Evolutionary conservation across 371 early-diverging fungal species (phyloP), one percentile per base, ranked within the genome.

Genomic region (Syncephalastrum racemosum): DNA sequence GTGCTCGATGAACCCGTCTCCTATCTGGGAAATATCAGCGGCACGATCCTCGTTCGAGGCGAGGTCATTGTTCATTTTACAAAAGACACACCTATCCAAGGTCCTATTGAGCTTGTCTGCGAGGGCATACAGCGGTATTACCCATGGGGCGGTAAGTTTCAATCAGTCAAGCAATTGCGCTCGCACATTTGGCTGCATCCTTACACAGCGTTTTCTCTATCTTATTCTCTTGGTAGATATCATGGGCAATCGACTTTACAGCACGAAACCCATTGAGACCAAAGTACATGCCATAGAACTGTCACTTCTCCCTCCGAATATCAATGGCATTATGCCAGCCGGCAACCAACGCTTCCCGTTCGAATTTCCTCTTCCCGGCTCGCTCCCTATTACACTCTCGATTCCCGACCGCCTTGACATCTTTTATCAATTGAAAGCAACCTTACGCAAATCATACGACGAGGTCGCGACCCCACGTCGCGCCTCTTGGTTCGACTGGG

Each of bases 301-400:
- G 8, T 70, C 76, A 8, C 41, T 75, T 12, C 42, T 70, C 12
- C 76, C 76, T 14, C 76, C 73, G 41, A 72, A 72, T 36, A 47
- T 64, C 15, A 58, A 68, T 47, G 76, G 76, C 2, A 60, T 72
- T 3, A 75, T 75, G 66, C 73, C 76, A 20, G 62, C 73, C 10
- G 76, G 76, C 7, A 54, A 65, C 8, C 76, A 75, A 20, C 62
- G 76, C 20, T 75, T 75, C 25, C 76, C 76, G 16, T 75, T 75
- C 46, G 76, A 75, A 53, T 72, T 75, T 39, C 73, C 76, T 24
- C 63, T 75, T 4, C 70, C 76, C 40, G 56, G 73, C 14, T 61
- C 70, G 3, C 27, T 75, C 18, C 76, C 76, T 25, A 56, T 66
- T 14, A 67, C 63, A 16, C 22, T 64, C 24, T 43, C 27, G 15